Evolutionary conservation across 2,329 filamentous ascomycete species (phyloP).

Genomic region (Monilinia vaccinii-corymbosi): DNA sequence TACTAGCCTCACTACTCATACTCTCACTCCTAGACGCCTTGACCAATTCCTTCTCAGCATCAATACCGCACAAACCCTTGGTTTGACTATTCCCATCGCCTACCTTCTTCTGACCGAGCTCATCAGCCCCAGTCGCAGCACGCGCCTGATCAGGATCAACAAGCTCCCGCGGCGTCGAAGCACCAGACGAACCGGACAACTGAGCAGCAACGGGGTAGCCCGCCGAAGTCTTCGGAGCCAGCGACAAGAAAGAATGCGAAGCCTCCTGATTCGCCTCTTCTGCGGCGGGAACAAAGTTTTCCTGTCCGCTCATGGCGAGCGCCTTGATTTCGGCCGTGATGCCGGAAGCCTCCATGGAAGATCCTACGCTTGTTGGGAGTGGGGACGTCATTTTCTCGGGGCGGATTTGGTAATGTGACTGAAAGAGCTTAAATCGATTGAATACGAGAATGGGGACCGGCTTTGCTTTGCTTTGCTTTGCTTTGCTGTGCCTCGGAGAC

Average conservation of each 20-base stretch:
- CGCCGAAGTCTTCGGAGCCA: conserved; percentile 23
- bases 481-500: not conserved
- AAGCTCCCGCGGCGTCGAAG: conserved; percentile 7
- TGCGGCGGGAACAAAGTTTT: conserved; percentile 17
- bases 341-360: not conserved
- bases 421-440: not conserved
- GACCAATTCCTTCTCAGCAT: not conserved
- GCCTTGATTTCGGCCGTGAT: conserved; percentile 7
- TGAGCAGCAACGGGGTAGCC: conserved; percentile 18
- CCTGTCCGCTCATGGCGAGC: conserved; percentile 13
- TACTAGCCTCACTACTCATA: conserved; percentile 4
- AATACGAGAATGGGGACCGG: not conserved
- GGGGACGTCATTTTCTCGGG: conserved; percentile 1
- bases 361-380: conserved; percentile 3
- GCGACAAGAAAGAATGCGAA: conserved; percentile 21
- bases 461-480: not conserved
- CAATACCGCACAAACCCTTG: not conserved
- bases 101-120: conserved; percentile 15
- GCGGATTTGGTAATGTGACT: conserved; percentile 6
- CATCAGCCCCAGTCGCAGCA: not conserved
- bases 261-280: conserved; percentile 12
- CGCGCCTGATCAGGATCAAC: conserved; percentile 12
- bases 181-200: not conserved
- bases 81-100: conserved; percentile 4
- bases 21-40: conserved; percentile 1